Evolutionary conservation across 2,329 filamentous ascomycete genomes (phyloP).

Genomic region (Fusarium denticulatum): DNA sequence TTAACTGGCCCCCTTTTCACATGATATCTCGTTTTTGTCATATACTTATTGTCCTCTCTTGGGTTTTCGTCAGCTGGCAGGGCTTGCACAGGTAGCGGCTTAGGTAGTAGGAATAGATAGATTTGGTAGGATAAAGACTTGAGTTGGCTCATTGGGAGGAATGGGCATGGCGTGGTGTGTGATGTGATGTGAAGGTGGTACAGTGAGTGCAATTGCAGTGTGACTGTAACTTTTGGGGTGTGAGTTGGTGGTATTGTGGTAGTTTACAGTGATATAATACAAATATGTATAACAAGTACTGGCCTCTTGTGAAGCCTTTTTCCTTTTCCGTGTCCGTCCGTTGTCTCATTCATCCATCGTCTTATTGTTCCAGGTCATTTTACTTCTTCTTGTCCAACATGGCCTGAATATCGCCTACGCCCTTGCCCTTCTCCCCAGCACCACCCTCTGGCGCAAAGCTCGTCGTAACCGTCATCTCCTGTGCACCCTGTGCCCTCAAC

Average conservation of each 20-base stretch:
- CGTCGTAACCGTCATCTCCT: slow-evolving; percentile 61
- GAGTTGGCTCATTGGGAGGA: slow-evolving; percentile 17
- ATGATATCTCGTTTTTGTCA: slow-evolving; percentile 32
- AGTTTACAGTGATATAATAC: slow-evolving; percentile 38
- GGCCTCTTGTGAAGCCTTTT: slow-evolving; percentile 9
- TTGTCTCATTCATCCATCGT: neutral
- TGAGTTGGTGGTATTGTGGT: slow-evolving; percentile 31
- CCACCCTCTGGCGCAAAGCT: slow-evolving; percentile 51
- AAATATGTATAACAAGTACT: slow-evolving; percentile 25
- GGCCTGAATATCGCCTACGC: slow-evolving; percentile 52
- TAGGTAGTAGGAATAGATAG: slow-evolving; percentile 39
- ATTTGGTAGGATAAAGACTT: slow-evolving; percentile 43
- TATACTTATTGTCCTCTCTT: slow-evolving; percentile 33
- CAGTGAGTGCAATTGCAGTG: slow-evolving; percentile 5
- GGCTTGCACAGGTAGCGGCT: slow-evolving; percentile 21
- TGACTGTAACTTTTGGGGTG: slow-evolving; percentile 4
- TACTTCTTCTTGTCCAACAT: slow-evolving; percentile 52
- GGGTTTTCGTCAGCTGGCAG: slow-evolving; percentile 22
- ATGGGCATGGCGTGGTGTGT: neutral
- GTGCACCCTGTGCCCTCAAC: slow-evolving; percentile 77
- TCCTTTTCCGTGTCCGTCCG: slow-evolving; percentile 5
- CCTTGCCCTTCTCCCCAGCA: slow-evolving; percentile 44
- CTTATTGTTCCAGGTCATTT: neutral
- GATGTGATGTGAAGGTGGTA: slow-evolving; percentile 4
- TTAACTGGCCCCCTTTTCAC: slow-evolving; percentile 13